Percentiles rank a stretch among this genome's conserved stretches.
Conservation (phyloP, 495 filamentous ascomycete genomes). For the Cercophora newfieldiana region DNA sequence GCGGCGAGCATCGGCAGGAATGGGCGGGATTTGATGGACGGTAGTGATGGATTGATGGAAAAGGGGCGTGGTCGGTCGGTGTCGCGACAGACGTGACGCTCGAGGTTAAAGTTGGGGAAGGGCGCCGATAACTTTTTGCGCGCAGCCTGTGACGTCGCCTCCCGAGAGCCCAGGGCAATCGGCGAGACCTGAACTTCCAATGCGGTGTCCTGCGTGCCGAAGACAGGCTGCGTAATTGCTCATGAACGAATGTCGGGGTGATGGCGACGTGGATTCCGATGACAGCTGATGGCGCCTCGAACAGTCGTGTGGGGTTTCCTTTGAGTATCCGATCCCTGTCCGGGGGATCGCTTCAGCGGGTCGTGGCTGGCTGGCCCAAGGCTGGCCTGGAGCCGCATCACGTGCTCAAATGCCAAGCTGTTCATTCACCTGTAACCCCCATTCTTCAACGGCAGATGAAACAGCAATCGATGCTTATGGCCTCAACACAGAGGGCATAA, state of each 20-base stretch:
- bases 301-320: constrained; percentile 27
- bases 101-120: background rate
- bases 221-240: background rate
- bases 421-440: background rate
- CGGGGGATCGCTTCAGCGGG: background rate
- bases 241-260: constrained; percentile 10
- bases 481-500: background rate
- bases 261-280: constrained; percentile 1
- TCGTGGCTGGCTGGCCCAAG: constrained; percentile 5
- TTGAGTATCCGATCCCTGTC: constrained; percentile 27
- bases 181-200: background rate
- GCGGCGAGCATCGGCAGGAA: constrained; percentile 11
- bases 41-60: constrained; percentile 3
- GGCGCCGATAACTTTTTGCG: background rate
- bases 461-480: background rate
- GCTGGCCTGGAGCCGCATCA: constrained; percentile 25
- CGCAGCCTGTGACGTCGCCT: constrained; percentile 2
- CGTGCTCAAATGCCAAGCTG: constrained; percentile 20
- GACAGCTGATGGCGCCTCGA: constrained; percentile 12
- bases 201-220: background rate
- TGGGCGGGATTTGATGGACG: background rate
- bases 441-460: background rate
- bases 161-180: background rate
- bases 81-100: constrained; percentile 2
- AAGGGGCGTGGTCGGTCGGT: background rate